Percentiles rank a stretch among this genome's conserved stretches.
Conservation (phyloP, 257 asterid species). For the Galeopsis tetrahit region DNA sequence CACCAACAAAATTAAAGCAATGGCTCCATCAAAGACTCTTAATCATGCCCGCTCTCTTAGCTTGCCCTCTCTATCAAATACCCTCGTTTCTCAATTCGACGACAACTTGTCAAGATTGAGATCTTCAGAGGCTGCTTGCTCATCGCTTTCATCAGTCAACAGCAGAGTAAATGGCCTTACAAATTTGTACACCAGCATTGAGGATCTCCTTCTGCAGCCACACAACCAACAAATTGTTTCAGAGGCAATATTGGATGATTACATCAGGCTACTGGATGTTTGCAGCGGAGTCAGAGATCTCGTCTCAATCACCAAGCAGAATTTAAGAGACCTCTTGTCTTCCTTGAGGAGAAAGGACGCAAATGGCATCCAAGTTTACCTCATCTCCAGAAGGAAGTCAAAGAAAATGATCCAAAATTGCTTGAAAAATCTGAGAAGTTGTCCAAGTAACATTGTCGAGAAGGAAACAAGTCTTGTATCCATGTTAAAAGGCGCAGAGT, state of each 20-base stretch:
- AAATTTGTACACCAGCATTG: slow-evolving; percentile 32
- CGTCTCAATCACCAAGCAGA: slow-evolving; percentile 34
- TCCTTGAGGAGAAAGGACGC: slow-evolving; percentile 39
- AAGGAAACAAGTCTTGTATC: not conserved
- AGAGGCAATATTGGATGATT: slow-evolving; percentile 40
- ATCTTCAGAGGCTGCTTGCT: slow-evolving; percentile 35
- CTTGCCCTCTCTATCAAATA: slow-evolving; percentile 44
- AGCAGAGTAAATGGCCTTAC: slow-evolving; percentile 32
- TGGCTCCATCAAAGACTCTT: slow-evolving; percentile 44
- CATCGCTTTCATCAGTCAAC: slow-evolving; percentile 36
- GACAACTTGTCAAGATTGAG: slow-evolving; percentile 32
- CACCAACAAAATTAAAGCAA: slow-evolving; percentile 6
- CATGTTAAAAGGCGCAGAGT: slow-evolving; percentile 38
- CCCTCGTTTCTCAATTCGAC: slow-evolving; percentile 38
- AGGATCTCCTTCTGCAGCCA: slow-evolving; percentile 39
- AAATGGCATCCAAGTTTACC: slow-evolving; percentile 23
- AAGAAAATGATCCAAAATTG: slow-evolving; percentile 43
- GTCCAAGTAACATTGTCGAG: not conserved
- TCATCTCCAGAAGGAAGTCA: slow-evolving; percentile 24
- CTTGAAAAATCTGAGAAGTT: slow-evolving; percentile 32
- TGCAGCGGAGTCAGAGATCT: slow-evolving; percentile 38
- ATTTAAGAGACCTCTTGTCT: slow-evolving; percentile 37
- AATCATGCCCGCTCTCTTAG: slow-evolving; percentile 51
- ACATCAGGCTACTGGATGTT: slow-evolving; percentile 40
- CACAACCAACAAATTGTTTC: slow-evolving; percentile 34